Percentiles rank a stretch among this genome's conserved stretches.
These are phyloP conservation scores for Tulasnella sp. DNA, from an alignment of 768 basidiomycete genomes.

Conservation along the genomic window DNA sequence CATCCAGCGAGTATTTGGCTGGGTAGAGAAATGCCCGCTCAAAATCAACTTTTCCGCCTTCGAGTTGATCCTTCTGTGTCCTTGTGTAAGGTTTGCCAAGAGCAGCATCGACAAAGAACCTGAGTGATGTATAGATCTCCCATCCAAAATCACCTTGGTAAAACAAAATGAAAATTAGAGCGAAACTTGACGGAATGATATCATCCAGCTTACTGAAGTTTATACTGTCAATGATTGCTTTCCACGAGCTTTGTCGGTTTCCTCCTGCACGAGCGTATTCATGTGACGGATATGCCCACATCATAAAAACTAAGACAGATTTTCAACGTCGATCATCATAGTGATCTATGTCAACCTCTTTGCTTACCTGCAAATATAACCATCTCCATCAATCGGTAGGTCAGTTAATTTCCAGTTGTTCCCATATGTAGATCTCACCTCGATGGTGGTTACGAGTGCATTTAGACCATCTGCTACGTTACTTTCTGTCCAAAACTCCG, in stretches of 20 bases:
- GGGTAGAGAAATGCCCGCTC: slow-evolving; percentile 15
- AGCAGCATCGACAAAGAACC: slow-evolving; percentile 41
- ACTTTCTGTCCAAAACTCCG: slow-evolving; percentile 66
- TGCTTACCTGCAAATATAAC: slow-evolving; percentile 49
- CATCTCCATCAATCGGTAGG: slow-evolving; percentile 40
- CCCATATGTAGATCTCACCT: slow-evolving; percentile 36
- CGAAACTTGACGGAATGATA: background rate
- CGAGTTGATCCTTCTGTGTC: slow-evolving; percentile 13
- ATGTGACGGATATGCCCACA: slow-evolving; percentile 63
- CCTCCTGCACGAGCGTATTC: slow-evolving; percentile 41
- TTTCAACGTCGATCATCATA: background rate
- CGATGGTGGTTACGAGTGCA: slow-evolving; percentile 70
- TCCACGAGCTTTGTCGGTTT: slow-evolving; percentile 38
- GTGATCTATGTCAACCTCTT: background rate
- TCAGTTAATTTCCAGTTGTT: background rate
- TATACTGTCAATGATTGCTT: slow-evolving; percentile 55
- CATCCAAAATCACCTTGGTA: slow-evolving; percentile 45
- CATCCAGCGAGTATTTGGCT: no score
- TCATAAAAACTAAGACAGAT: slow-evolving; percentile 37
- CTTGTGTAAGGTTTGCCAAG: slow-evolving; percentile 26
- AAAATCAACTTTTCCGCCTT: slow-evolving; percentile 17
- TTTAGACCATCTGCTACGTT: slow-evolving; percentile 78
- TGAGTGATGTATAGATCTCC: slow-evolving; percentile 52
- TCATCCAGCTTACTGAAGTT: slow-evolving; percentile 31
- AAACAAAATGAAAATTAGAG: slow-evolving; percentile 2